Conservation (phyloP, 2,329 filamentous ascomycete species). For the Paecilomyces variotii region DNA sequence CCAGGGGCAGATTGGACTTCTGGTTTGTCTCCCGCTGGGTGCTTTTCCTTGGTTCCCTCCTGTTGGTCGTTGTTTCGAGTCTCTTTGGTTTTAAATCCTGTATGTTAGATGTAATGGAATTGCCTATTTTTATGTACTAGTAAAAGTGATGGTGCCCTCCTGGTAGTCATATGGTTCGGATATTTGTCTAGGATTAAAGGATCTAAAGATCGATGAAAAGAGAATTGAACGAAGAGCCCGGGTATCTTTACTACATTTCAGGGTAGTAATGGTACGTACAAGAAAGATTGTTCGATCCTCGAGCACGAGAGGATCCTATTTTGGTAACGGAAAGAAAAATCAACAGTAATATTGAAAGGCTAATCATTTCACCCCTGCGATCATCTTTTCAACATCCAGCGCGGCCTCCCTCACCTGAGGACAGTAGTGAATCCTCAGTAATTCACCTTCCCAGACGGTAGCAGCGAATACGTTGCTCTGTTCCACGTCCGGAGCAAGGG, state of each 20-base stretch:
- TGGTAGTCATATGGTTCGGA: neutral
- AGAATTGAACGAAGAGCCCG: neutral
- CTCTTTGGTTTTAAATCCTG: neutral
- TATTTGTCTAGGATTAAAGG: neutral
- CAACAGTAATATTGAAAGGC: neutral
- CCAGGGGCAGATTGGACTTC: neutral
- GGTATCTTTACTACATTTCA: neutral
- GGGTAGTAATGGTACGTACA: neutral
- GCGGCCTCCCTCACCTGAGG: constrained; percentile 74
- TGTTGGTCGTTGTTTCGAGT: neutral
- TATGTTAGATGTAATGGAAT: neutral
- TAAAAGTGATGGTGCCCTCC: neutral
- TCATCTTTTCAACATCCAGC: constrained; percentile 59
- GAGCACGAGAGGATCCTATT: neutral
- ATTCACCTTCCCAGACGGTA: constrained; percentile 88
- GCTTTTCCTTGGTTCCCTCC: neutral
- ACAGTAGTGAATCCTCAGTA: constrained; percentile 77
- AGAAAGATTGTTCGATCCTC: neutral
- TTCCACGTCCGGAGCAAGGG: constrained; percentile 65
- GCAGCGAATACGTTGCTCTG: constrained; percentile 82
- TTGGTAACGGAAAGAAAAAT: neutral
- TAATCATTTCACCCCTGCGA: constrained; percentile 31
- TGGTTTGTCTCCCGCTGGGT: neutral
- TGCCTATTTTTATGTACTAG: neutral
- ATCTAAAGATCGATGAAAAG: neutral